Conservation (phyloP, 164 flowering plant genomes). For the Kalanchoe fedtschenkoi region DNA sequence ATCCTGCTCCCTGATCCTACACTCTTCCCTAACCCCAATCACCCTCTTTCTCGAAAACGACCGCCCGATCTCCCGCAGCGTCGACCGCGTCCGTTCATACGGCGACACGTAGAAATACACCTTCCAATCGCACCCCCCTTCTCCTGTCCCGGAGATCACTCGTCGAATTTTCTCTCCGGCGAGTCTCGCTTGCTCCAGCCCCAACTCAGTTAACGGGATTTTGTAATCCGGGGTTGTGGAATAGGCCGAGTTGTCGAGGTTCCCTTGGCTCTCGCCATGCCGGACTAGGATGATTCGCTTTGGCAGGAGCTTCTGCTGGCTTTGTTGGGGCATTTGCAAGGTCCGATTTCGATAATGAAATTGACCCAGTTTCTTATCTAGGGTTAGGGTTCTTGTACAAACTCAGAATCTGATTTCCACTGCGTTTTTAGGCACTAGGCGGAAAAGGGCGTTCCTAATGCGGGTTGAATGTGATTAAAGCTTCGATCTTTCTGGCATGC, state of each 20-base stretch:
- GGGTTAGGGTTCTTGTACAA: conserved; percentile 4
- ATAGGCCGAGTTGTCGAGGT: neutral
- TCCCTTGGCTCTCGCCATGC: conserved; percentile 2
- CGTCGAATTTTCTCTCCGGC: conserved; percentile 42
- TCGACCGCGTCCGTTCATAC: conserved; percentile 63
- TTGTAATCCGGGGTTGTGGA: conserved; percentile 17
- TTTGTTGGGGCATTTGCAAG: neutral
- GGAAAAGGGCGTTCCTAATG: neutral
- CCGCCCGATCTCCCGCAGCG: conserved; percentile 70
- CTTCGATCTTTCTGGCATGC: neutral
- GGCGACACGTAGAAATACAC: conserved; percentile 93
- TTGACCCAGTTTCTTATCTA: neutral
- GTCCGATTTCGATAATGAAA: neutral
- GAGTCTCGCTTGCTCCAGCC: conserved; percentile 41
- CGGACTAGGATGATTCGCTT: conserved; percentile 79
- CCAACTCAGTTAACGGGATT: conserved; percentile 55
- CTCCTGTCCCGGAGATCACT: conserved; percentile 20
- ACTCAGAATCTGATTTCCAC: neutral
- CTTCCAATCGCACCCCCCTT: conserved; percentile 29
- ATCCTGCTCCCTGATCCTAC: conserved; percentile 80
- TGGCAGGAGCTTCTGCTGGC: conserved; percentile 28
- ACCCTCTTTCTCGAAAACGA: conserved; percentile 45
- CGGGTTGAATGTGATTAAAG: neutral
- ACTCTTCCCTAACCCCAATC: conserved; percentile 86
- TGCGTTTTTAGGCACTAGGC: neutral